A percentile compares a stretch with the other conserved stretches of the same genome.
phyloP scores from a whole-genome alignment of 768 basidiomycete species.

The Suillus placidus region DNA sequence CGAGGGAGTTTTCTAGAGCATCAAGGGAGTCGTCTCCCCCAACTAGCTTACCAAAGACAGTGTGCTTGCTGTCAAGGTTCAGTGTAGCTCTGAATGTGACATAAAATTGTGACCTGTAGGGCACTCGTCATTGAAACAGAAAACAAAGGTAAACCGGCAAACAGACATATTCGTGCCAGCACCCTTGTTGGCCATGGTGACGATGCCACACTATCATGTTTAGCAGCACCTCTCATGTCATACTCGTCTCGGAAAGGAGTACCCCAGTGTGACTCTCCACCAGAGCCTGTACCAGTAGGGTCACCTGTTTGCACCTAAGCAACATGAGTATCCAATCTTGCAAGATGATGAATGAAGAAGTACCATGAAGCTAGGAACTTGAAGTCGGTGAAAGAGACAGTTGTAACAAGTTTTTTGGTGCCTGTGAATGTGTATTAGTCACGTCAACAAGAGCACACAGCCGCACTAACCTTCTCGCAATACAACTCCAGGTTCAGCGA shows the following conservation, averaged over 20 bases:
- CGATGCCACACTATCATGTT: slow-evolving; percentile 80
- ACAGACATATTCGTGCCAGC: slow-evolving; percentile 82
- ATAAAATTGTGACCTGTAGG: slow-evolving; percentile 85
- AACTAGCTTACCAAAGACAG: slow-evolving; percentile 96
- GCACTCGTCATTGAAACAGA: slow-evolving; percentile 1
- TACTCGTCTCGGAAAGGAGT: slow-evolving; percentile 96
- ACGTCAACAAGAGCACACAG: background rate
- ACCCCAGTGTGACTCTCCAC: slow-evolving; percentile 93
- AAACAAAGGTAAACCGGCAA: background rate
- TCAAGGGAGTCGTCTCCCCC: slow-evolving; percentile 92
- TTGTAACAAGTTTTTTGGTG: slow-evolving; percentile 99
- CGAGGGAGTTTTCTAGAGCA: slow-evolving; percentile 80
- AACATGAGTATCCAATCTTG: slow-evolving; percentile 12
- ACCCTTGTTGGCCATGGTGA: slow-evolving; percentile 98
- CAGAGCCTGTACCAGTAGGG: slow-evolving; percentile 93
- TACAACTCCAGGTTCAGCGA: slow-evolving; percentile 84
- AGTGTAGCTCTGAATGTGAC: slow-evolving; percentile 83
- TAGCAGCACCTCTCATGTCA: slow-evolving; percentile 84
- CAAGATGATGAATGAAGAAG: background rate
- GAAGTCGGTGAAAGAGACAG: slow-evolving; percentile 89
- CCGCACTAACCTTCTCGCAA: slow-evolving; percentile 78
- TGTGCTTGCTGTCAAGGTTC: slow-evolving; percentile 91
- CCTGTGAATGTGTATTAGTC: slow-evolving; percentile 46
- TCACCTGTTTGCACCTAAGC: slow-evolving; percentile 94
- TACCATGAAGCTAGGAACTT: slow-evolving; percentile 97